Percentiles rank a stretch among this genome's conserved stretches.
Evolutionary conservation across 2,329 filamentous ascomycete species (phyloP).

Genomic region (Chaetomium olivaceum): DNA sequence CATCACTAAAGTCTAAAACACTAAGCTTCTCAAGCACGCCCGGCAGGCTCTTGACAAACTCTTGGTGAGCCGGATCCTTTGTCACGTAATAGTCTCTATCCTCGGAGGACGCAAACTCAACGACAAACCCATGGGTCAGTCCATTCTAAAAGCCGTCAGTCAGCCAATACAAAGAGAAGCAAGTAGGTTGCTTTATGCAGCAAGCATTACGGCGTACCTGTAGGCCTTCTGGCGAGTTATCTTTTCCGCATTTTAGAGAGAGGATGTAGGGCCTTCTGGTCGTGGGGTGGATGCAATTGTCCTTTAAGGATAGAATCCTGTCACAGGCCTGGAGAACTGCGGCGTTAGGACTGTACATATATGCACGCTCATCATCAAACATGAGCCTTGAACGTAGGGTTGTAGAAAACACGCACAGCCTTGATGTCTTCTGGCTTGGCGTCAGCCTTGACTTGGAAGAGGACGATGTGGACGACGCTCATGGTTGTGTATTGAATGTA

Average conservation of each 20-base stretch:
- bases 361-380: background rate
- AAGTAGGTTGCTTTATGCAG: background rate
- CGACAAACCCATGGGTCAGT: constrained; percentile 66
- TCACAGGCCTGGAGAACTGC: constrained; percentile 34
- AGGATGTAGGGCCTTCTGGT: constrained; percentile 60
- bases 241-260: constrained; percentile 55
- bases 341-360: background rate
- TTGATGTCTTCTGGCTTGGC: constrained; percentile 35
- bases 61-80: constrained; percentile 62
- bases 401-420: constrained; percentile 32
- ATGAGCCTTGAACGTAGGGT: background rate
- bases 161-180: constrained; percentile 45
- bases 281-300: constrained; percentile 61
- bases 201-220: constrained; percentile 36
- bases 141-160: constrained; percentile 48
- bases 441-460: constrained; percentile 26
- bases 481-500: background rate
- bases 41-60: constrained; percentile 54
- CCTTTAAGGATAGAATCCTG: constrained; percentile 48
- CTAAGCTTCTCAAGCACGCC: constrained; percentile 52
- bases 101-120: constrained; percentile 61
- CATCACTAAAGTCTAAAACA: constrained; percentile 59
- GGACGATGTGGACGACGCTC: constrained; percentile 18
- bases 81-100: constrained; percentile 68
- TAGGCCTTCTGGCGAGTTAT: constrained; percentile 62